These are phyloP conservation scores for Carex sylvatica DNA, from an alignment of 202 grass and related monocot species.

Conservation along the genomic window DNA sequence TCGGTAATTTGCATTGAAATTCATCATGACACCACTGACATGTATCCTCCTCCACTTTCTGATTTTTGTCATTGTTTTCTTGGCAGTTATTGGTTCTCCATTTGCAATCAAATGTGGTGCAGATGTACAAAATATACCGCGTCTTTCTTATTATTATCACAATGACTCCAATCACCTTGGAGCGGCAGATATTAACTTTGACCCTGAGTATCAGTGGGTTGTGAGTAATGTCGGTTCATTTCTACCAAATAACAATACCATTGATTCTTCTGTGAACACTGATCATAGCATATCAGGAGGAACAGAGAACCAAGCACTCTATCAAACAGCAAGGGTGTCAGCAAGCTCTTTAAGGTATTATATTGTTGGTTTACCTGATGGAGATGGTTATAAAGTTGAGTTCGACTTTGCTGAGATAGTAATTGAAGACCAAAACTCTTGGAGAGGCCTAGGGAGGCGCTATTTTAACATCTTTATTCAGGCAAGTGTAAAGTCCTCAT, in stretches of 20 bases:
- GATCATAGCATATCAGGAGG: neutral
- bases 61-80: neutral
- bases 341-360: slow-evolving; percentile 18
- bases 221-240: slow-evolving; percentile 20
- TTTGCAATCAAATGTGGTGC: slow-evolving; percentile 29
- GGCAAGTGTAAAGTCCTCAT: slow-evolving; percentile 1
- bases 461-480: slow-evolving; percentile 23
- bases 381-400: slow-evolving; percentile 11
- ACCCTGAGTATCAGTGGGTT: slow-evolving; percentile 15
- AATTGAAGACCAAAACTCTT: slow-evolving; percentile 21
- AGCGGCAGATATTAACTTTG: slow-evolving; percentile 13
- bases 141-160: slow-evolving; percentile 23
- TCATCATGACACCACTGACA: neutral
- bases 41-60: neutral
- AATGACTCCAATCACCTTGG: slow-evolving; percentile 21
- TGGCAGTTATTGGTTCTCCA: neutral
- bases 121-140: neutral
- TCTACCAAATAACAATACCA: slow-evolving; percentile 8
- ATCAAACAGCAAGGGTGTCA: slow-evolving; percentile 18
- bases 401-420: slow-evolving; percentile 27
- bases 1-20: slow-evolving; percentile 8
- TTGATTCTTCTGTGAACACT: neutral
- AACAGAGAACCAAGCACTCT: neutral
- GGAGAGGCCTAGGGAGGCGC: slow-evolving; percentile 21
- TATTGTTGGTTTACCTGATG: slow-evolving; percentile 25